phyloP scores from a whole-genome alignment of 75 land plant genomes.

The Pinus tabuliformis region DNA sequence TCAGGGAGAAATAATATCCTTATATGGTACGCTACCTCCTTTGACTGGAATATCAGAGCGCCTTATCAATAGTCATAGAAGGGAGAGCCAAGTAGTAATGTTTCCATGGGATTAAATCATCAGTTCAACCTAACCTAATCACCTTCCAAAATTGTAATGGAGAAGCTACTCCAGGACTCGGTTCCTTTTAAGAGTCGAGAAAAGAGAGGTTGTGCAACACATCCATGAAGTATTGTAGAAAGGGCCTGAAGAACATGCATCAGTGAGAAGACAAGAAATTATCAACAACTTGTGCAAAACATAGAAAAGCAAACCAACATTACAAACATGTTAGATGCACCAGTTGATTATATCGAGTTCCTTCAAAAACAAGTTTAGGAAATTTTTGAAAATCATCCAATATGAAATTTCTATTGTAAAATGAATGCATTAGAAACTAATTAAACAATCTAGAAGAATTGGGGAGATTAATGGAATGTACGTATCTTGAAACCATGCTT shows the following conservation, averaged over 20 bases:
- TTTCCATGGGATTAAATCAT: conserved; percentile 23
- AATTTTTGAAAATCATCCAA: background rate
- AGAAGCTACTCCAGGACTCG: conserved; percentile 65
- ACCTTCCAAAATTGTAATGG: too few relatives aligned
- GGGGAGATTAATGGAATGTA: background rate
- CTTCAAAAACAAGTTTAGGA: conserved; percentile 55
- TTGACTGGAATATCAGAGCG: too few relatives aligned
- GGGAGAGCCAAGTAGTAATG: conserved; percentile 18
- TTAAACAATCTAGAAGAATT: background rate
- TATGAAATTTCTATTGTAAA: background rate
- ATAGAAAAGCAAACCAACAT: conserved; percentile 92
- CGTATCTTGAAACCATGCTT: background rate
- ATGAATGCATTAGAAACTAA: background rate
- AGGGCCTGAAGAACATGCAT: conserved; percentile 84
- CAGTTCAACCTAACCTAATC: conserved; percentile 60
- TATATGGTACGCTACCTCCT: too few relatives aligned
- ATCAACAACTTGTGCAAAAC: conserved; percentile 90
- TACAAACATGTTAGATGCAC: conserved; percentile 75
- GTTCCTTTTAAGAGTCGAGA: conserved; percentile 77
- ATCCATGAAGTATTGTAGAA: conserved; percentile 91
- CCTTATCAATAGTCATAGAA: too few relatives aligned
- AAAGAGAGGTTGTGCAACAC: conserved; percentile 91
- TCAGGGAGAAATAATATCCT: too few relatives aligned
- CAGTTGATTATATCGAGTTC: conserved; percentile 67
- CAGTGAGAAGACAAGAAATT: conserved; percentile 75